These are phyloP conservation scores for Sugiyamaella chiloensis DNA, from an alignment of 805 yeast genomes.

Conservation along the genomic window DNA sequence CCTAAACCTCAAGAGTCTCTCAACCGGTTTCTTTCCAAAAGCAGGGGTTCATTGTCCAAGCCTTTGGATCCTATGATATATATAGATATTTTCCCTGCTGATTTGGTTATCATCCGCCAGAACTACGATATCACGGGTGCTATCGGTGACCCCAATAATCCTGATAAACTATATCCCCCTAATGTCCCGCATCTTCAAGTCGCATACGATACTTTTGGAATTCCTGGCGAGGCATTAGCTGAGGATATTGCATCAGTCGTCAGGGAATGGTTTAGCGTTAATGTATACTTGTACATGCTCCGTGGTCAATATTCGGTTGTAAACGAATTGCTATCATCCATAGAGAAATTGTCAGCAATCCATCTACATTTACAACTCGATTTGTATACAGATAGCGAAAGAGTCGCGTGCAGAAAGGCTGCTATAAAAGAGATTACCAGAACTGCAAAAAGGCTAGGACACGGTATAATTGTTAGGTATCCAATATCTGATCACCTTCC, in stretches of 20 bases:
- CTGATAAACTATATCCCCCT: background rate
- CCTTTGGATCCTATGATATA: conserved; percentile 12
- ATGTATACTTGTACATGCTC: conserved; percentile 28
- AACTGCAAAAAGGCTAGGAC: conserved; percentile 31
- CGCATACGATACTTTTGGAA: background rate
- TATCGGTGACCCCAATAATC: conserved; percentile 18
- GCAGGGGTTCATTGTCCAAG: conserved; percentile 3
- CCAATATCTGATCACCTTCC: conserved; percentile 39
- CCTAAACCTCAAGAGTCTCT: background rate
- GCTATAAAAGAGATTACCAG: conserved; percentile 33
- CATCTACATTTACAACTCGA: conserved; percentile 25
- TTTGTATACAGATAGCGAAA: conserved; percentile 29
- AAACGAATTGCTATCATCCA: conserved; percentile 24
- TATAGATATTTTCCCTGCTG: conserved; percentile 30
- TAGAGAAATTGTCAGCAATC: conserved; percentile 27
- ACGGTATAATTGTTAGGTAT: conserved; percentile 33
- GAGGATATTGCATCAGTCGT: conserved; percentile 34
- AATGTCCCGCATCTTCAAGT: conserved; percentile 14
- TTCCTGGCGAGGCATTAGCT: conserved; percentile 27
- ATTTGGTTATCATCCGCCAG: conserved; percentile 24
- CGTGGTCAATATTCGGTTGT: conserved; percentile 28
- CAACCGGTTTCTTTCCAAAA: background rate
- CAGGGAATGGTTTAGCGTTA: conserved; percentile 32
- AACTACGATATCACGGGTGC: conserved; percentile 16
- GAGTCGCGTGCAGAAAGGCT: conserved; percentile 26